phyloP scores from a whole-genome alignment of 352 stramenopile genomes.

The Blastocystis sp. region DNA sequence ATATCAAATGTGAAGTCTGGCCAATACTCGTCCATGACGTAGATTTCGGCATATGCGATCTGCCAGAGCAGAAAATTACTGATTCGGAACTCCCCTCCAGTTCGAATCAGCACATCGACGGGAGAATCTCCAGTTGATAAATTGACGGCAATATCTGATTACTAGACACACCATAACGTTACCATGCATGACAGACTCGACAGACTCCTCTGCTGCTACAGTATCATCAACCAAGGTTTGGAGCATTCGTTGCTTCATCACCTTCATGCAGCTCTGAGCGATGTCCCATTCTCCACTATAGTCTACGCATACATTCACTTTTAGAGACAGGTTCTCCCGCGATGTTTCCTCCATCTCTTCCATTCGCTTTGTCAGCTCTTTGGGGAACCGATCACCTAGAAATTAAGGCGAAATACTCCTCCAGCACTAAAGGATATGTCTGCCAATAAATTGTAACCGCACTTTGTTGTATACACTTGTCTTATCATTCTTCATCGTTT shows the following conservation, averaged over 20 bases:
- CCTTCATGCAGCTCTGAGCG: slow-evolving; percentile 53
- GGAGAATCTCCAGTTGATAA: slow-evolving; percentile 66
- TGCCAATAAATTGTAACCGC: slow-evolving; percentile 42
- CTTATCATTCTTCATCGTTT: slow-evolving; percentile 23
- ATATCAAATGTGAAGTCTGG: slow-evolving; percentile 80
- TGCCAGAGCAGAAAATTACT: slow-evolving; percentile 94
- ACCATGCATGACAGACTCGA: slow-evolving; percentile 72
- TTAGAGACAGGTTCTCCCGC: background rate
- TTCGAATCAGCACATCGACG: slow-evolving; percentile 87
- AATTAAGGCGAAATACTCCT: background rate
- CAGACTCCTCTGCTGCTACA: slow-evolving; percentile 72
- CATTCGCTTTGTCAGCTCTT: slow-evolving; percentile 29
- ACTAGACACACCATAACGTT: slow-evolving; percentile 55
- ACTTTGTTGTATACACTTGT: slow-evolving; percentile 25
- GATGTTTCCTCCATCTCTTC: slow-evolving; percentile 30
- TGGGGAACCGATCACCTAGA: slow-evolving; percentile 17
- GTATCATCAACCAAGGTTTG: slow-evolving; percentile 70
- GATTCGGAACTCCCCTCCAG: slow-evolving; percentile 84
- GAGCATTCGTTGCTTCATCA: slow-evolving; percentile 64
- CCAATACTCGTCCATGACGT: slow-evolving; percentile 86
- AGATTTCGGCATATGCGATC: slow-evolving; percentile 86
- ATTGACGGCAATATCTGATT: background rate
- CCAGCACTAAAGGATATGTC: slow-evolving; percentile 51
- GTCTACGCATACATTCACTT: slow-evolving; percentile 57
- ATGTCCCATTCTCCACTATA: slow-evolving; percentile 62